phyloP scores from a whole-genome alignment of 805 yeast species.

The Cyberlindnera maclurae region DNA sequence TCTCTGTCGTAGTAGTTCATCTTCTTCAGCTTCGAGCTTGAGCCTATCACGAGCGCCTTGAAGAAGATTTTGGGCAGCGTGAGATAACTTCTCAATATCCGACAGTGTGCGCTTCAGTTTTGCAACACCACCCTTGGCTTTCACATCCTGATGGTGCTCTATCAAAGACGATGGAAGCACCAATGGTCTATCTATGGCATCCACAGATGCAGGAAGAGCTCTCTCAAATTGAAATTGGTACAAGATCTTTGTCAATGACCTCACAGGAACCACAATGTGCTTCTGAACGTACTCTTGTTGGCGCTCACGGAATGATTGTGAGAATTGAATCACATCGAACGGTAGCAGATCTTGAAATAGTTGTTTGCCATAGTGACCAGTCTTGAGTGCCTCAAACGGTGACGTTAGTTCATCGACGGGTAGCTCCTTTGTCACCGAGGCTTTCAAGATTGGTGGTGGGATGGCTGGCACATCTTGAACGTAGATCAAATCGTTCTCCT shows the following conservation, averaged over 20 bases:
- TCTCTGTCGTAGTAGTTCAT: constrained; percentile 39
- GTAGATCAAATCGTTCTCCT: constrained; percentile 78
- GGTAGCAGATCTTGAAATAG: constrained; percentile 66
- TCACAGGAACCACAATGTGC: constrained; percentile 41
- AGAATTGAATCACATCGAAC: constrained; percentile 52
- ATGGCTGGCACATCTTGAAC: constrained; percentile 55
- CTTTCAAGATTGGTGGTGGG: constrained; percentile 38
- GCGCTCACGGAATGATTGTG: constrained; percentile 63
- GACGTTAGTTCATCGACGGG: constrained; percentile 30
- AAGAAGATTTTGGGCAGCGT: constrained; percentile 35
- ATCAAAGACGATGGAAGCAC: constrained; percentile 52
- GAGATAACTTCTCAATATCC: constrained; percentile 39
- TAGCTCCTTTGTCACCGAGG: constrained; percentile 48
- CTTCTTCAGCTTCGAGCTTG: constrained; percentile 46
- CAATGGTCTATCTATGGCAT: constrained; percentile 46
- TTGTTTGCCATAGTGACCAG: constrained; percentile 20
- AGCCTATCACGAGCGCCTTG: constrained; percentile 41
- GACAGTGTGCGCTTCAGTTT: constrained; percentile 34
- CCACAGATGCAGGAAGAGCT: constrained; percentile 57
- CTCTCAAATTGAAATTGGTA: constrained; percentile 37
- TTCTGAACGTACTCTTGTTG: constrained; percentile 44
- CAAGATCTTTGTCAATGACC: constrained; percentile 38
- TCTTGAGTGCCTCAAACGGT: constrained; percentile 23
- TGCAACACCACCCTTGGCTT: constrained; percentile 43
- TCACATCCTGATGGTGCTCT: constrained; percentile 48